These are phyloP conservation scores for Exophiala sp. DNA, from an alignment of 2,329 filamentous ascomycete species.

Conservation along the genomic window DNA sequence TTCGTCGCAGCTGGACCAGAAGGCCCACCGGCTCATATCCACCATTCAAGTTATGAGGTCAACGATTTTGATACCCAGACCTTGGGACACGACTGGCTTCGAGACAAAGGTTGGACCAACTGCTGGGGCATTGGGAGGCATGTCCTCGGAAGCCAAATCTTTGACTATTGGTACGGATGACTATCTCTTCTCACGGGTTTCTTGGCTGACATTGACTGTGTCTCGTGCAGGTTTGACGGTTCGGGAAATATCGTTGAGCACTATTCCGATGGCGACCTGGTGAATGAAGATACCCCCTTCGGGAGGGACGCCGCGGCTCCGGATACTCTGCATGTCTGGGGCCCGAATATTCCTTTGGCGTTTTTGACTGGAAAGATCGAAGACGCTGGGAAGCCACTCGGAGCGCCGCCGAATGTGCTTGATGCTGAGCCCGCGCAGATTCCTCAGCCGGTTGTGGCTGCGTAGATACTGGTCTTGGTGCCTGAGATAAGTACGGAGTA, in stretches of 20 bases:
- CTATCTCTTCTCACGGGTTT: too few relatives aligned
- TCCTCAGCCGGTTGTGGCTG: conserved; percentile 2
- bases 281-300: conserved; percentile 31
- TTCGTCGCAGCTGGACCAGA: conserved; percentile 30
- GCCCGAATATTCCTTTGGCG: conserved; percentile 28
- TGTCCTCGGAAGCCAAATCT: conserved; percentile 64
- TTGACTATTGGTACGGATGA: conserved; percentile 57
- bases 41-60: conserved; percentile 68
- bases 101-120: conserved; percentile 58
- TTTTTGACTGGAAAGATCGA: conserved; percentile 18
- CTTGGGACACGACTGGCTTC: conserved; percentile 67
- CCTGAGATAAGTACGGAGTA: too few relatives aligned
- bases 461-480: background rate
- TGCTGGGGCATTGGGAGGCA: conserved; percentile 71
- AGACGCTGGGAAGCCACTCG: conserved; percentile 15
- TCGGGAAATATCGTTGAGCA: conserved; percentile 64
- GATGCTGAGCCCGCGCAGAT: conserved; percentile 13
- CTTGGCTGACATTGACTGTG: too few relatives aligned
- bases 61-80: conserved; percentile 69
- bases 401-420: conserved; percentile 11
- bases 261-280: conserved; percentile 64
- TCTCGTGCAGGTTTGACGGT: conserved; percentile 54
- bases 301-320: conserved; percentile 31
- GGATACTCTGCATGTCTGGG: conserved; percentile 34
- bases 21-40: conserved; percentile 47